phyloP scores from a whole-genome alignment of 2,329 filamentous ascomycete genomes.

The Fusarium nisikadoi region DNA sequence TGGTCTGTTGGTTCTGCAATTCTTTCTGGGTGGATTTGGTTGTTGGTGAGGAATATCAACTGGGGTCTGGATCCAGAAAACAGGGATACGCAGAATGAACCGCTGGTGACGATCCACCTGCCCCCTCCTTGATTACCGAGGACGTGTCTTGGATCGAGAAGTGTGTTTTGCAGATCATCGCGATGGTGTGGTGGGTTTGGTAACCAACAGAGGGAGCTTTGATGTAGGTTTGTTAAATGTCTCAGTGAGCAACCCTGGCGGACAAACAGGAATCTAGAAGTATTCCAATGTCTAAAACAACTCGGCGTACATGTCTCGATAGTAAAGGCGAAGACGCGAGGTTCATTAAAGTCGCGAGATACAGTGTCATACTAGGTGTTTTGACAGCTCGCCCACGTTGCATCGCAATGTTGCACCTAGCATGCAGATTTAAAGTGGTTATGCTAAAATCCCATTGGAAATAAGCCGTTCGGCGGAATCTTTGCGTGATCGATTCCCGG shows the following conservation, averaged over 20 bases:
- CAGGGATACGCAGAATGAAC: slow-evolving; percentile 10
- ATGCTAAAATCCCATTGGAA: background rate
- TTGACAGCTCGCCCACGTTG: background rate
- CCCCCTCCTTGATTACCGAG: background rate
- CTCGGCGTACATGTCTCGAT: accelerated
- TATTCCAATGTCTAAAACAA: too few species aligned
- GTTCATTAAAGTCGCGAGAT: accelerated
- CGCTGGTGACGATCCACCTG: background rate
- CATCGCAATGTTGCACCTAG: background rate
- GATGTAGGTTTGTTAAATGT: background rate
- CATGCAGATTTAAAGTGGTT: slow-evolving; percentile 5
- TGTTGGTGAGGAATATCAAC: slow-evolving; percentile 6
- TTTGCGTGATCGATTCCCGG: background rate
- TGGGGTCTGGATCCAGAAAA: slow-evolving; percentile 3
- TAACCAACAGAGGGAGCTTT: background rate
- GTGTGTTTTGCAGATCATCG: slow-evolving; percentile 5
- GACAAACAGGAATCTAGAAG: background rate
- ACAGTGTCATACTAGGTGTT: background rate
- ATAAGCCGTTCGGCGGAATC: background rate
- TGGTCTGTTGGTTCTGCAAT: background rate
- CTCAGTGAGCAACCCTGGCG: background rate
- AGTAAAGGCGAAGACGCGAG: background rate
- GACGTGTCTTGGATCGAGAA: background rate
- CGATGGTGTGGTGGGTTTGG: slow-evolving; percentile 1
- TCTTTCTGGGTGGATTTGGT: background rate